phyloP scores from a whole-genome alignment of 108 stramenopile species.

The Chaetoceros muelleri region DNA sequence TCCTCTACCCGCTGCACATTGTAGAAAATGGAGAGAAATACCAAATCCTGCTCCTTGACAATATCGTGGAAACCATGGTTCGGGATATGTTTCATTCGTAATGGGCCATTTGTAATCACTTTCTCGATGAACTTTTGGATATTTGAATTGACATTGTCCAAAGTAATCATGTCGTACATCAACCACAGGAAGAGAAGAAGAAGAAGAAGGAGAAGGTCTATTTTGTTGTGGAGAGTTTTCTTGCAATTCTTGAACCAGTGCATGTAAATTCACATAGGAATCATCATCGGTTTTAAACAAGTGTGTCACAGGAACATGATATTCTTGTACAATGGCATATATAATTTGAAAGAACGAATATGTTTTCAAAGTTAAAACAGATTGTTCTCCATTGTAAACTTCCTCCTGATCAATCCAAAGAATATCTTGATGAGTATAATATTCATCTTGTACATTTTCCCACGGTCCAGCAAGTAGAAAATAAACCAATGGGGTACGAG shows the following conservation, averaged over 20 bases:
- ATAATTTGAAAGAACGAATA: neutral
- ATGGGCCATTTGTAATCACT: slow-evolving; percentile 12
- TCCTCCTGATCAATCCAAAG: slow-evolving; percentile 1
- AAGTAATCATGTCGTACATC: neutral
- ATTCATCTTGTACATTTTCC: neutral
- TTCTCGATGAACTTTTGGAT: neutral
- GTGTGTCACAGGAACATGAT: slow-evolving; percentile 1
- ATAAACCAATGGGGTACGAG: neutral
- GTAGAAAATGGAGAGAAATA: slow-evolving; percentile 5
- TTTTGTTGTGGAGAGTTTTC: neutral
- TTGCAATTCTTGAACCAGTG: slow-evolving; percentile 7
- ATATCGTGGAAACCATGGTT: slow-evolving; percentile 14
- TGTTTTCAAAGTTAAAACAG: slow-evolving; percentile 3
- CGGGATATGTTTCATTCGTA: slow-evolving; percentile 8
- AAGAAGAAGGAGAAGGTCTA: neutral
- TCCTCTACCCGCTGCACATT: slow-evolving; percentile 4
- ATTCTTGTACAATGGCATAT: neutral
- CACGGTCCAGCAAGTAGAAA: slow-evolving; percentile 2
- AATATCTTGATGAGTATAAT: neutral
- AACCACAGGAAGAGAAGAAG: neutral
- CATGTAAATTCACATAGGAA: slow-evolving; percentile 16
- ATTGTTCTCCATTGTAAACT: slow-evolving; percentile 4
- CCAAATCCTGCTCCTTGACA: slow-evolving; percentile 23
- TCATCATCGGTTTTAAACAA: slow-evolving; percentile 28
- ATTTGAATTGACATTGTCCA: slow-evolving; percentile 2